Conservation (phyloP, 2,329 filamentous ascomycete genomes). For the Drechslerella dactyloides region DNA sequence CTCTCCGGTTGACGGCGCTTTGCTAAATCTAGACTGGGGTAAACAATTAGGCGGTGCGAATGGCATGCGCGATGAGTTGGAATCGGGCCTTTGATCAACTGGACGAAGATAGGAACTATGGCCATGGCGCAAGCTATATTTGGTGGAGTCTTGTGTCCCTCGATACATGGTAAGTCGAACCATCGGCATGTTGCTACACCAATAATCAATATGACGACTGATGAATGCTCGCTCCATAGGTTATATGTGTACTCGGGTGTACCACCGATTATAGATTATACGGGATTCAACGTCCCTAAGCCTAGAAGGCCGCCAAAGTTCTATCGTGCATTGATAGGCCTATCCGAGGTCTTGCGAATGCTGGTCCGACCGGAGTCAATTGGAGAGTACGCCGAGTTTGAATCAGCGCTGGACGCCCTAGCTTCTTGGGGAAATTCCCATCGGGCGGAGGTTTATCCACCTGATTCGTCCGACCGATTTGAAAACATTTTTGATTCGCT, state of each 20-base stretch:
- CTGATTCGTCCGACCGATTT: constrained; percentile 3
- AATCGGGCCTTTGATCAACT: constrained; percentile 46
- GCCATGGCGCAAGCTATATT: constrained; percentile 47
- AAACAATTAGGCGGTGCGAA: constrained; percentile 50
- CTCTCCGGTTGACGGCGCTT: constrained; percentile 2
- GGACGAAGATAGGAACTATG: constrained; percentile 33
- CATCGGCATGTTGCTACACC: neutral
- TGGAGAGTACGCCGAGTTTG: constrained; percentile 16
- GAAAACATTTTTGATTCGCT: constrained; percentile 36
- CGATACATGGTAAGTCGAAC: constrained; percentile 51
- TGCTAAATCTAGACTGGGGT: neutral
- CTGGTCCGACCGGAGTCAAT: constrained; percentile 51
- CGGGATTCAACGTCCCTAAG: constrained; percentile 51
- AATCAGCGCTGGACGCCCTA: constrained; percentile 39
- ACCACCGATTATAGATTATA: constrained; percentile 52
- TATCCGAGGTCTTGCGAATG: constrained; percentile 53
- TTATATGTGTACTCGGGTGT: constrained; percentile 53
- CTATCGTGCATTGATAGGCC: constrained; percentile 46
- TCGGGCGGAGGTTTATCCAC: constrained; percentile 29
- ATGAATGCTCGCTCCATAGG: constrained; percentile 26
- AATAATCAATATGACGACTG: neutral
- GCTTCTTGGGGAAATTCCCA: constrained; percentile 43
- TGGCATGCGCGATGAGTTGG: constrained; percentile 53
- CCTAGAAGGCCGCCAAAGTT: constrained; percentile 30
- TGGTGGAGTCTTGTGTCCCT: constrained; percentile 53